Evolutionary conservation across 768 basidiomycete genomes (phyloP), one percentile per base, ranked within the genome.

Genomic region (Goffeauzyma gilvescens): DNA sequence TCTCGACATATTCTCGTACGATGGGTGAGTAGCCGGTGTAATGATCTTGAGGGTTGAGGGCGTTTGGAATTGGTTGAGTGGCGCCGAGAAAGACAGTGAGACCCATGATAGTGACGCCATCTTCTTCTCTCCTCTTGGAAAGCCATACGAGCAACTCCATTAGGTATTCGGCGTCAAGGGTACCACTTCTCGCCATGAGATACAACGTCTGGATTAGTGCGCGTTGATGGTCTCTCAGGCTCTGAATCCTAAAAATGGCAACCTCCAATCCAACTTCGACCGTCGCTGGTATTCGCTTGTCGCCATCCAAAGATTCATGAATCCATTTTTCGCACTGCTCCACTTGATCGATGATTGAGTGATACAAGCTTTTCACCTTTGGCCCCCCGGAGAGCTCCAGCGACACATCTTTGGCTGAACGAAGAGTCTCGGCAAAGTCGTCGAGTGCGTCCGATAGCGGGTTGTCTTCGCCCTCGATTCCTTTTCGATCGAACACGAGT

Each of bases 81-180:
- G 46, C 46, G 4, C 36, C 46, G 10, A 41, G 36, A 25, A 48
- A 43, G 10, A 37, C 41, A 10, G 36, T 48, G 20, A 39, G 23
- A 9, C 24, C 42, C 42, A 49, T 39, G 9, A 38, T 38, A 8
- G 47, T 44, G 22, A 43, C 37, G 1, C 42, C 36, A 36, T 49
- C 47, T 18, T 38, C 20, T 15, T 36, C 34, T 21, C 30, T 31
- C 22, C 37, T 32, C 4, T 18, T 32, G 23, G 44, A 44, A 18
- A 49, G 26, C 47, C 47, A 49, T 34, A 33, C 41, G 14, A 49
- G 42, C n/a, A 49, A 22, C 10, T 31, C 34, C 20, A 49, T 35
- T 18, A 42, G 12, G 22, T 49, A 37, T 9, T 21, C 35, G 27
- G 27, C 32, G 6, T 17, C 22, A 8, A 49, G 15, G 10, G 26